Percentiles rank a stretch among this genome's conserved stretches.
Evolutionary conservation across 225 moss, liverwort and hornwort genomes (phyloP).

Genomic region (Sphagnum tenellum): DNA sequence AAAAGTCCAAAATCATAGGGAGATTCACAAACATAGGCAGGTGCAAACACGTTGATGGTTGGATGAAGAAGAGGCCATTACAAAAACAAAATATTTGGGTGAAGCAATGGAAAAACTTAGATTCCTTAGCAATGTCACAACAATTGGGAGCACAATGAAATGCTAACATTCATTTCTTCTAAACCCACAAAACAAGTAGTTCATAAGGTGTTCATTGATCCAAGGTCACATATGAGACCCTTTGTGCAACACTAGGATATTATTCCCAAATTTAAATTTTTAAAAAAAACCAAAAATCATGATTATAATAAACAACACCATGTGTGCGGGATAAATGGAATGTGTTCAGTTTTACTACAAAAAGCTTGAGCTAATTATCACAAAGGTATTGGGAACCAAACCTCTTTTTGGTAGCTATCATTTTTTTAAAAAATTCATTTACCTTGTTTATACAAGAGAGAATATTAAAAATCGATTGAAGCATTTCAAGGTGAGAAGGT

Average conservation of each 20-base stretch:
- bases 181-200: neutral
- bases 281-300: neutral
- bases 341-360: neutral
- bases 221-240: neutral
- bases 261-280: neutral
- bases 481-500: conserved; percentile 1
- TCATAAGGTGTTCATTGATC: neutral
- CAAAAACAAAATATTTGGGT: too few relatives aligned
- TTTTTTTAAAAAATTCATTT: neutral
- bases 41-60: too few relatives aligned
- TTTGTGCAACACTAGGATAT: neutral
- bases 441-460: neutral
- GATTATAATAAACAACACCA: neutral
- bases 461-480: neutral
- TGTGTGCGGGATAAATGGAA: neutral
- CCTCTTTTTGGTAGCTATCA: neutral
- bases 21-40: too few relatives aligned
- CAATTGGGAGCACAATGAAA: neutral
- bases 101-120: too few relatives aligned
- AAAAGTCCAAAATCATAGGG: too few relatives aligned
- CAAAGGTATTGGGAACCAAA: neutral
- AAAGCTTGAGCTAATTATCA: neutral
- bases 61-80: too few relatives aligned
- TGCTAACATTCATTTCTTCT: neutral
- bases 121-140: neutral